Evolutionary conservation across 164 flowering plant genomes (phyloP).

Genomic region (Taxillus chinensis): DNA sequence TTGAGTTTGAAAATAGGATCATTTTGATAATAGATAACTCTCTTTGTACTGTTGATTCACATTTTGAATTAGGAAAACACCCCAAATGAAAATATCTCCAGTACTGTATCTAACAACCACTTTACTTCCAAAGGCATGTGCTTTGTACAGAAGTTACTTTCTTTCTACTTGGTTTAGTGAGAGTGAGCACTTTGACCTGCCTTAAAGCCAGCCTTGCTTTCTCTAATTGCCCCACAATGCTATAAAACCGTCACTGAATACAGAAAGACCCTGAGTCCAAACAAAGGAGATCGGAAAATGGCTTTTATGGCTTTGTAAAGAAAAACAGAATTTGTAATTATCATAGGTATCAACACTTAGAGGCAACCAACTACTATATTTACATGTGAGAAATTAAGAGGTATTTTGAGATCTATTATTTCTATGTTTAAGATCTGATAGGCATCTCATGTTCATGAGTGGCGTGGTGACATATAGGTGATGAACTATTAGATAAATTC

Average conservation of each 20-base stretch:
- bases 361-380: too few species aligned
- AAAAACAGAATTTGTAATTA: too few species aligned
- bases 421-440: too few species aligned
- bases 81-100: slow-evolving; percentile 73
- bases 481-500: too few species aligned
- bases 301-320: not conserved
- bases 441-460: too few species aligned
- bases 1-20: slow-evolving; percentile 57
- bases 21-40: slow-evolving; percentile 25
- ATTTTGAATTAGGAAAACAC: slow-evolving; percentile 26
- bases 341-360: too few species aligned
- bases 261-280: slow-evolving; percentile 56
- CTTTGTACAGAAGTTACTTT: slow-evolving; percentile 80
- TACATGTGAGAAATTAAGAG: too few species aligned
- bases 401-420: too few species aligned
- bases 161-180: slow-evolving; percentile 33
- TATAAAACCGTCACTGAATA: slow-evolving; percentile 61
- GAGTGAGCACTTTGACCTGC: slow-evolving; percentile 38
- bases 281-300: not conserved
- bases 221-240: slow-evolving; percentile 71
- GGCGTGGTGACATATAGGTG: too few species aligned
- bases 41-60: slow-evolving; percentile 18
- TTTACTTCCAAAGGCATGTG: slow-evolving; percentile 81
- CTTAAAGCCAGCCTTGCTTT: slow-evolving; percentile 44
- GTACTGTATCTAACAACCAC: slow-evolving; percentile 64